phyloP scores from a whole-genome alignment of 495 filamentous ascomycete species.

The Evernia prunastri region DNA sequence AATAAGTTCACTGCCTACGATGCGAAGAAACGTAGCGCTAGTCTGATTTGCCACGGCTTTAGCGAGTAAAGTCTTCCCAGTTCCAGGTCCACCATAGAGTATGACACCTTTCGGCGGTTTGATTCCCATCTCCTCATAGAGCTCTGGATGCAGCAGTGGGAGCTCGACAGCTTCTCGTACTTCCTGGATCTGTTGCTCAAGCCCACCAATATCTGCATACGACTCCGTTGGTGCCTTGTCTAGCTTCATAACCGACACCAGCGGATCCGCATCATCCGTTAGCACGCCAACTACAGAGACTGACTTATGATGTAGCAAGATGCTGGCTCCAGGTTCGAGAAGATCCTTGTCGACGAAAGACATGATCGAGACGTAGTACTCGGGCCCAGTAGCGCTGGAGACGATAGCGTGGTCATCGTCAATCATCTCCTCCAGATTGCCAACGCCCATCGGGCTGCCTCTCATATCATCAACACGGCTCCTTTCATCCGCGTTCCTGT shows the following conservation, averaged over 20 bases:
- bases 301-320: conserved; percentile 93
- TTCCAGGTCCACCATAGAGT: conserved; percentile 94
- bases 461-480: conserved; percentile 97
- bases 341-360: conserved; percentile 99
- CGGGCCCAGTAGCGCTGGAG: conserved; percentile 90
- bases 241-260: conserved; percentile 98
- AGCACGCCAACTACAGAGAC: conserved; percentile 97
- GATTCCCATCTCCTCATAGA: conserved; percentile 99
- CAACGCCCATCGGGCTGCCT: conserved; percentile 97
- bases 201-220: conserved; percentile 95
- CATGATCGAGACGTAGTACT: conserved; percentile 99
- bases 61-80: conserved; percentile 92
- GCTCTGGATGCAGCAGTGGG: conserved; percentile 89
- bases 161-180: conserved; percentile 96
- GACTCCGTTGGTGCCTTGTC: conserved; percentile 98
- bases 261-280: conserved; percentile 91
- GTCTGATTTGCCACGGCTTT: conserved; percentile 99
- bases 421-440: conserved; percentile 97
- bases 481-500: conserved; percentile 90
- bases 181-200: conserved; percentile 94
- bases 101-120: conserved; percentile 99
- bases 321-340: conserved; percentile 90
- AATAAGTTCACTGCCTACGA: conserved; percentile 95
- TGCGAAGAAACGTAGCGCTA: conserved; percentile 94
- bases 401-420: conserved; percentile 99